Percentiles rank a stretch among this genome's conserved stretches.
These are phyloP conservation scores for Paramyrothecium roridum DNA, from an alignment of 2,329 filamentous ascomycete species.

Conservation along the genomic window DNA sequence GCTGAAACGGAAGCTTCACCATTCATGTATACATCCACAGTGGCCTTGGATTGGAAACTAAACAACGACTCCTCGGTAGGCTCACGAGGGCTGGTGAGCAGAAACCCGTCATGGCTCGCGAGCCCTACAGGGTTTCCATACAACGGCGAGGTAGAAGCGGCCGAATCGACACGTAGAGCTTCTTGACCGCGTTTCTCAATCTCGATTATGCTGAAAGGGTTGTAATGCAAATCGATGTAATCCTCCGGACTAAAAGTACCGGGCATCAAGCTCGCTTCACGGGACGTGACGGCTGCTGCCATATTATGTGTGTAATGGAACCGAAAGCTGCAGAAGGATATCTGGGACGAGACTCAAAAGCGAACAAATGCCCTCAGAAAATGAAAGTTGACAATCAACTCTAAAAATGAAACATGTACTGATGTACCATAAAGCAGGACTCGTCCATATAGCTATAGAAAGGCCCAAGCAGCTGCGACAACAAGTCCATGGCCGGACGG, in stretches of 20 bases:
- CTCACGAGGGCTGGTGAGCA: not conserved
- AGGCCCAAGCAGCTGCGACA: no score
- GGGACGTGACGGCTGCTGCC: constrained; percentile 2
- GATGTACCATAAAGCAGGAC: no score
- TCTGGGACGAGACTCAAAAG: no score
- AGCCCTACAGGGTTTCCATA: not conserved
- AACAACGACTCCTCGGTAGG: not conserved
- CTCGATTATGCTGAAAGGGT: constrained; percentile 21
- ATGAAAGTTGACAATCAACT: no score
- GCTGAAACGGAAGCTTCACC: no score
- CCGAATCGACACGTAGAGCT: not conserved
- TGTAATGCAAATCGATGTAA: constrained; percentile 23
- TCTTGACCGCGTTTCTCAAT: constrained; percentile 15
- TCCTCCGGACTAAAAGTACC: constrained; percentile 25
- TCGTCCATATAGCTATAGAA: no score
- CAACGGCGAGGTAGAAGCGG: not conserved
- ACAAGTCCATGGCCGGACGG: no score
- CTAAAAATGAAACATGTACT: no score
- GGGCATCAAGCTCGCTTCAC: constrained; percentile 17
- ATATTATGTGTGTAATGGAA: not conserved
- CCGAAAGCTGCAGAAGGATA: no score
- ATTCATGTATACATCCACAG: not conserved
- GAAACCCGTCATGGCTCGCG: not conserved
- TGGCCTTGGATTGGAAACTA: not conserved
- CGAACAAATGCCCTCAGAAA: no score